Base-by-base conservation (phyloP, 2,329 filamentous ascomycete genomes). In the Aspergillus sp. region DNA sequence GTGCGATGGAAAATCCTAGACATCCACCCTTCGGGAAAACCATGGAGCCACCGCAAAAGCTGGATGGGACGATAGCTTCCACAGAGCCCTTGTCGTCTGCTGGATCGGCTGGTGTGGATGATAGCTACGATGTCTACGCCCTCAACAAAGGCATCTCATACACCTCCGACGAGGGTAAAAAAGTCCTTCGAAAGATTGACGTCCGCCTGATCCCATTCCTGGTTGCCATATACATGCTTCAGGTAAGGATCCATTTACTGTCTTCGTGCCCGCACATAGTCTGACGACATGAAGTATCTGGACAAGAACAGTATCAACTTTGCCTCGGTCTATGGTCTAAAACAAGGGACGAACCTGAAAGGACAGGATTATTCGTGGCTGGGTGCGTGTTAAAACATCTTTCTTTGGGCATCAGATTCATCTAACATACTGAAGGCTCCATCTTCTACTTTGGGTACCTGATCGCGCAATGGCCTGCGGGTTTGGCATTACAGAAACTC, bases 151-250 rank as follows among this genome's bases (percentile, higher is more conserved):
- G 57, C 1, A 32, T 64, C 1, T 57, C 61, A 23, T 65, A 64
- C 43, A 63, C 59, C 3, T 25, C 53, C 1, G 55, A 63, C 16
- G 64, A 66, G 19, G 60, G 53, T 2, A 63, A 68, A 7, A 51
- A 25, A 5, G 76, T 83, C 2, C 52, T 85, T 32, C 71, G 76
- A 21, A 84, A 84, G 62, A 84, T 86, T 55, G 83, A 85, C 61
- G 69, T 68, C 50, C 71, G 70, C 5, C 67, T 86, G 17, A 78
- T 85, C 11, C 81, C 82, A 1, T 64, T 85, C 5, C 67, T 85
- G 5, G 83, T 84, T 54, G 58, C 80, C 23, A 83, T 80, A 0
- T 85, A 85, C 62, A 79, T 80, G 69, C 65, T 86, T 54, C 81
- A 84, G 63, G 84, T 84, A 54, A 78, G 47, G 21, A 16, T 23